phyloP scores from a whole-genome alignment of 371 early-diverging fungal genomes.

The Coemansia sp. region DNA sequence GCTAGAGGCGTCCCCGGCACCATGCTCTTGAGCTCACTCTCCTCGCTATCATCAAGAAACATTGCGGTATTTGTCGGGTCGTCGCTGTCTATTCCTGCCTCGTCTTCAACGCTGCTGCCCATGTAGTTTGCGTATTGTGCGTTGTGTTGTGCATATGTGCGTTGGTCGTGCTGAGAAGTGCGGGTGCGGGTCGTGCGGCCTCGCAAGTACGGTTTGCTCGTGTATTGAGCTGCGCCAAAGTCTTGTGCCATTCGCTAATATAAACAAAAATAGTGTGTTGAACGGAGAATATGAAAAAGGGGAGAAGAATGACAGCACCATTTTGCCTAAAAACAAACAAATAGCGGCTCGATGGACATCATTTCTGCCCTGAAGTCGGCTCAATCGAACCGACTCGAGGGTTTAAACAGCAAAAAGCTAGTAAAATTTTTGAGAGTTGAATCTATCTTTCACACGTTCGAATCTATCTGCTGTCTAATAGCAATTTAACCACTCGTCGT shows the following conservation, averaged over 20 bases:
- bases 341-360: not conserved
- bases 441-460: slow-evolving; percentile 7
- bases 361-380: not conserved
- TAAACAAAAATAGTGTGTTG: not conserved
- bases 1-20: slow-evolving; percentile 42
- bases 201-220: not conserved
- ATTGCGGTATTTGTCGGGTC: slow-evolving; percentile 50
- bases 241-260: not conserved
- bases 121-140: not conserved
- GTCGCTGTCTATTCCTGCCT: slow-evolving; percentile 30
- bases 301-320: too few relatives aligned
- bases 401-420: not conserved
- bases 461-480: slow-evolving; percentile 12
- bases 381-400: not conserved
- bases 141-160: not conserved
- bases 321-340: not conserved
- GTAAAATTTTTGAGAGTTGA: too few relatives aligned
- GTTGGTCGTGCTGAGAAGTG: not conserved
- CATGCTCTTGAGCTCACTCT: slow-evolving; percentile 31
- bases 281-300: too few relatives aligned
- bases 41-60: slow-evolving; percentile 44
- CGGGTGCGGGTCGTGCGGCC: not conserved
- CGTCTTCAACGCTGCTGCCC: slow-evolving; percentile 4
- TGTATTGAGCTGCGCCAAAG: not conserved
- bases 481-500: not conserved